phyloP scores from a whole-genome alignment of 805 yeast species.

The Sugiyamaella marilandica region DNA sequence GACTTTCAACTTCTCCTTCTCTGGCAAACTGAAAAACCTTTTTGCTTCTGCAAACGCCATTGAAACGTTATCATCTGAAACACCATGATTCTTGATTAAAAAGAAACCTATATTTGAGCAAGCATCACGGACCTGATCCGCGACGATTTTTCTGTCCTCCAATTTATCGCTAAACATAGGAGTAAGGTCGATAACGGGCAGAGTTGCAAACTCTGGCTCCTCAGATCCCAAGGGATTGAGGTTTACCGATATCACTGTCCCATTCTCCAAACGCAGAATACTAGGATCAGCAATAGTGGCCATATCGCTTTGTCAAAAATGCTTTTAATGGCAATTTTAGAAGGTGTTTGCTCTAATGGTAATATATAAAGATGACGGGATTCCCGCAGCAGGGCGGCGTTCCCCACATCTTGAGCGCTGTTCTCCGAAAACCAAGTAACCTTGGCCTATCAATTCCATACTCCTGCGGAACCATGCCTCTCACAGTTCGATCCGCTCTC shows the following conservation, averaged over 20 bases:
- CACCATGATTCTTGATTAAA: slow-evolving; percentile 46
- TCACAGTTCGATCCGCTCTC: no score
- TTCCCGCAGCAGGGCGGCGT: neutral
- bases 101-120: slow-evolving; percentile 43
- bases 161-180: slow-evolving; percentile 40
- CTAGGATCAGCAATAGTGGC: neutral
- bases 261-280: neutral
- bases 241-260: neutral
- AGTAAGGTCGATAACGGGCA: slow-evolving; percentile 40
- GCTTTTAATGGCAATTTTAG: no score
- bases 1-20: slow-evolving; percentile 40
- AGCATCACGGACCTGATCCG: slow-evolving; percentile 38
- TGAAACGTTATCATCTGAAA: slow-evolving; percentile 32
- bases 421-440: neutral
- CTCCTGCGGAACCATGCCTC: no score
- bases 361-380: no score
- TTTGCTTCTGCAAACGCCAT: slow-evolving; percentile 34
- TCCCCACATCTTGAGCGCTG: neutral
- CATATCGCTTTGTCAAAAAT: no score
- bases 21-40: slow-evolving; percentile 44
- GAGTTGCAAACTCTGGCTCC: slow-evolving; percentile 13
- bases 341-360: no score
- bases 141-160: slow-evolving; percentile 37
- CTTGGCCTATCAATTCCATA: no score
- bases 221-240: neutral